Base-by-base conservation (phyloP, 441 rosid genomes). In the Mallotus japonicus region DNA sequence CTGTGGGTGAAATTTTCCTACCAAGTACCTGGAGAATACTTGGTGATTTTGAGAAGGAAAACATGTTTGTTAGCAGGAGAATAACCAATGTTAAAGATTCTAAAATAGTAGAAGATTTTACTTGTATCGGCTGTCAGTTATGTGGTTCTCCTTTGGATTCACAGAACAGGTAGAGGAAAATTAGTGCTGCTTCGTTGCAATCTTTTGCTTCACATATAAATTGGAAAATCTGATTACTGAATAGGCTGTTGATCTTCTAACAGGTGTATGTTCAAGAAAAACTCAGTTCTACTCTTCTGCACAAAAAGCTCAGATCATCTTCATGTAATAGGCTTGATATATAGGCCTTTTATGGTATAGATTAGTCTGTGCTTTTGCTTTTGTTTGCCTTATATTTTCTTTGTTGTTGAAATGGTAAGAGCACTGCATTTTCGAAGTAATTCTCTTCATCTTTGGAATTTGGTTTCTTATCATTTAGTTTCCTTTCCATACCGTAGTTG, bases 61-160 rank as follows among this genome's bases (percentile, higher is more conserved):
- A 75, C 67, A 84, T 85, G 88, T 85, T 88, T 75, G 59, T 88
- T 68, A 84, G 89, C 76, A 61, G 83, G 76, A 84, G 90, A 78
- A 54, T 85, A 62, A 22, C 15, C 28, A 77, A 37, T 24, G 11
- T 47, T 34, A 76, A 67, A 70, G 72, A 67, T 62, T 44, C 54
- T 24, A 57, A 67, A 67, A 65, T 87, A 59, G 85, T 60, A 1
- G 87, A 84, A 67, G 90, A 88, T 78, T 76, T 88, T 72, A 80
- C 85, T 51, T 85, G 88, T 73, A 72, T 78, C 49, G 88, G 90
- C 62, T 87, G 88, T 73, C 85, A 73, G 59, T 73, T 73, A 19
- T 87, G 90, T 71, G 88, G 88, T 74, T 75, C 75, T 24, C 87
- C 89, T 68, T 70, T 86, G 77, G 74, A 81, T 69, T 66, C 72